These are phyloP conservation scores for Candolleomyces eurysporus DNA, from an alignment of 768 basidiomycete species.

Conservation along the genomic window DNA sequence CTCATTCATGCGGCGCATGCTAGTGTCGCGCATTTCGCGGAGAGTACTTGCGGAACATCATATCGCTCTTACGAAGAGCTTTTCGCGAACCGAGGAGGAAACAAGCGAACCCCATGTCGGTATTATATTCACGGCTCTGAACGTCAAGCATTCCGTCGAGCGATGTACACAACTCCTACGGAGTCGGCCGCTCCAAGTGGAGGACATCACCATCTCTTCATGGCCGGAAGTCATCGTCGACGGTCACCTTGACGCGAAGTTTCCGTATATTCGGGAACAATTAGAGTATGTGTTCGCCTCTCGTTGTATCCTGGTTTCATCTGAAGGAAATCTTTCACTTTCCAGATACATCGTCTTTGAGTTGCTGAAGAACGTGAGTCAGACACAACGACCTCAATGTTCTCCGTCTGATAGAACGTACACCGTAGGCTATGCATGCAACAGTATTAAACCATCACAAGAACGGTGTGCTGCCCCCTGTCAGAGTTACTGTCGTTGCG, in stretches of 20 bases:
- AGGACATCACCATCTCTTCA: constrained; percentile 32
- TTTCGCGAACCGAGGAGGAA: constrained; percentile 33
- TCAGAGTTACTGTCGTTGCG: constrained; percentile 73
- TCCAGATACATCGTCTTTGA: constrained; percentile 83
- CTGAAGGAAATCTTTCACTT: constrained; percentile 5
- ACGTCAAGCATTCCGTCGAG: constrained; percentile 68
- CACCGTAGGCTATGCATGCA: constrained; percentile 65
- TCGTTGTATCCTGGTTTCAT: not conserved
- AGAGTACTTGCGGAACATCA: constrained; percentile 90
- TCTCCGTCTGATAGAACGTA: not conserved
- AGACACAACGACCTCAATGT: not conserved
- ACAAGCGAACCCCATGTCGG: constrained; percentile 68
- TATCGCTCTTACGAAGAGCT: constrained; percentile 69
- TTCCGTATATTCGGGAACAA: constrained; percentile 86
- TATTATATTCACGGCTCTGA: constrained; percentile 77
- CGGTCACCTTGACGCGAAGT: constrained; percentile 66
- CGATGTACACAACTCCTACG: constrained; percentile 61
- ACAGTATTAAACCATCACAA: constrained; percentile 52
- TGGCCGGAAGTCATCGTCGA: constrained; percentile 73
- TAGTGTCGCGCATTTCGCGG: constrained; percentile 85
- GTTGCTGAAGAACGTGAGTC: constrained; percentile 79
- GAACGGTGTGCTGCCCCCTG: constrained; percentile 48
- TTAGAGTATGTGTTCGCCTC: constrained; percentile 56
- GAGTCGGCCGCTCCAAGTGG: constrained; percentile 42
- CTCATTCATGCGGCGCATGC: constrained; percentile 88